Evolutionary conservation across 2,329 filamentous ascomycete species (phyloP), one percentile per base, ranked within the genome.

Genomic region (Colletotrichum chrysophilum): DNA sequence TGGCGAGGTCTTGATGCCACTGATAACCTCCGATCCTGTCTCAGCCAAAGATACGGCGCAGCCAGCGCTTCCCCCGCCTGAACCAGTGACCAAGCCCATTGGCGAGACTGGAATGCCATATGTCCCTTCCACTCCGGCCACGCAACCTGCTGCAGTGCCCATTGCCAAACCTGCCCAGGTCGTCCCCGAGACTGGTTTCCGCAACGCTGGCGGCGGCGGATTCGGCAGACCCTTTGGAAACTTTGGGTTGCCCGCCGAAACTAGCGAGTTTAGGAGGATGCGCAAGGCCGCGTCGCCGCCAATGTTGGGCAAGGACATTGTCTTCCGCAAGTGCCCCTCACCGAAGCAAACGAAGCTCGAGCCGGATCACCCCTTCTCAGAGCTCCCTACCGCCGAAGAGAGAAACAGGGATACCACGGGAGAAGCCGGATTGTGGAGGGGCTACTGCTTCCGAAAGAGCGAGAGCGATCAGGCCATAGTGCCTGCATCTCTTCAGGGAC

Each of bases 261-360:
- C 86, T 66, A 81, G 82, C 34, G 83, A 85, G 70, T 84, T 87
- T 75, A 83, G 86, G 73, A 86, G 86, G 79, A 86, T 88, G 81
- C 89, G 89, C 74, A 85, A 89, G 78, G 87, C 87, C 26, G 87
- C 89, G 79, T 92, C 92, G 76, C 96, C 96, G 55, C 96, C 96
- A 12, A 97, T 98, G 96, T 91, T 98, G 13, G 96, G 96, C 71
- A 87, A 88, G 73, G 94, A 98, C 78, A 90, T 98, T 70, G 88
- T 89, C 30, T 98, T 98, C 82, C 94, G 95, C 38, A 91, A 91
- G 82, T 98, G 95, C 82, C 89, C 90, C 12, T 98, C 96, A 30
- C 96, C 96, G 7, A 93, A 96, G 83, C 91, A 93, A 70, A 97
- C 96, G 18, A 93, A 95, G 80, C 94, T 97, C 80, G 95, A 98